These are phyloP conservation scores for Fragaria iinumae DNA, from an alignment of 306 rosid species.

Conservation along the genomic window DNA sequence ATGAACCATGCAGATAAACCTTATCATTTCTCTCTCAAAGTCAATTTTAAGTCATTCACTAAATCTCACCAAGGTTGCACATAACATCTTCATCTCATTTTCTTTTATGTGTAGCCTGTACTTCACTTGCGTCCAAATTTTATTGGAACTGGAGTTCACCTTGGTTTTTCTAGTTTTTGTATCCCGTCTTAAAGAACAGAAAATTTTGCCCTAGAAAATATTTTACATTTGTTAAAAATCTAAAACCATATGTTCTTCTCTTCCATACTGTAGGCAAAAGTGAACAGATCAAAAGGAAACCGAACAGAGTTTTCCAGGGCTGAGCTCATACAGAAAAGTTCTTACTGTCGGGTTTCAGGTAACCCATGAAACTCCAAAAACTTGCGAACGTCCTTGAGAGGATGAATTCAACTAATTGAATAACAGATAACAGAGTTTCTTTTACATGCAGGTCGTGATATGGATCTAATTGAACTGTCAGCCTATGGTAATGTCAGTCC, in stretches of 20 bases:
- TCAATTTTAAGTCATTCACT: not conserved
- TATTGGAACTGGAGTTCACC: not conserved
- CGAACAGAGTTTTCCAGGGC: conserved; percentile 69
- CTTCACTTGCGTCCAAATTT: not conserved
- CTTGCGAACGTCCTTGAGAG: not conserved
- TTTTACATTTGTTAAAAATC: not conserved
- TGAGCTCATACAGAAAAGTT: conserved; percentile 86
- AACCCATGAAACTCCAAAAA: conserved; percentile 14
- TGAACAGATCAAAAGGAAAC: conserved; percentile 85
- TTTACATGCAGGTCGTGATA: conserved; percentile 65
- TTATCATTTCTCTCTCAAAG: not conserved
- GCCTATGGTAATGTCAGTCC: conserved; percentile 77
- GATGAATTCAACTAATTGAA: conserved; percentile 17
- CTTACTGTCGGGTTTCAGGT: conserved; percentile 95
- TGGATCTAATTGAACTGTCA: conserved; percentile 91
- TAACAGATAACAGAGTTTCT: conserved; percentile 14
- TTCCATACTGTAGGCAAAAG: conserved; percentile 61
- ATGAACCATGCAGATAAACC: not conserved
- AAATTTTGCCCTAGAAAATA: not conserved
- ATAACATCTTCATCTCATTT: not conserved
- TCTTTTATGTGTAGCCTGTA: not conserved
- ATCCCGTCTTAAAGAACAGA: not conserved
- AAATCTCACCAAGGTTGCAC: conserved; percentile 3
- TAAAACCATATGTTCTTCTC: conserved; percentile 8
- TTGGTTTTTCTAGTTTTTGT: not conserved